These are phyloP conservation scores for Penicillium digitatum DNA, from an alignment of 2,329 filamentous ascomycete genomes.

Conservation along the genomic window DNA sequence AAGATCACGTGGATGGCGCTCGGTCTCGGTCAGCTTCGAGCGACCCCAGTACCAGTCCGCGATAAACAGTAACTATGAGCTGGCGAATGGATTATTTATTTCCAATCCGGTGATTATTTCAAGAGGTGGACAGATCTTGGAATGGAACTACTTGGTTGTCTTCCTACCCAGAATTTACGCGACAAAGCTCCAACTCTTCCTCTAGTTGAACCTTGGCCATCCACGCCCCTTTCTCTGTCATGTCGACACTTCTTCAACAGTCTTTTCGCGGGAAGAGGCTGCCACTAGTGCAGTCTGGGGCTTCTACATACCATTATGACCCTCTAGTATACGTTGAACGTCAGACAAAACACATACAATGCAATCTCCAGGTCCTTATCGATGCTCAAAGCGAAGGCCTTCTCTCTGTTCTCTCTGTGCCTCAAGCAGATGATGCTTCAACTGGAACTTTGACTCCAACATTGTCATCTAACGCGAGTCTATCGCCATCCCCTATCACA, in stretches of 20 bases:
- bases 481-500: constrained; percentile 34
- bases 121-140: neutral
- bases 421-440: constrained; percentile 44
- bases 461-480: constrained; percentile 24
- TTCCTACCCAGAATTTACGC: neutral
- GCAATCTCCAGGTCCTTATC: constrained; percentile 56
- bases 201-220: neutral
- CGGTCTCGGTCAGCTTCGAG: constrained; percentile 7
- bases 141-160: neutral
- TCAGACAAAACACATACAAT: constrained; percentile 53
- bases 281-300: constrained; percentile 29
- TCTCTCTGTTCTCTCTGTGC: constrained; percentile 45
- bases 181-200: neutral
- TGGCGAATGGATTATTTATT: neutral
- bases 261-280: constrained; percentile 24
- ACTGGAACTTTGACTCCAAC: constrained; percentile 43
- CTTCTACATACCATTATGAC: constrained; percentile 34
- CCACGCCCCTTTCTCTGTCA: constrained; percentile 10
- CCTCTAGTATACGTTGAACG: constrained; percentile 51
- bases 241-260: constrained; percentile 30
- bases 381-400: constrained; percentile 60
- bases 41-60: neutral
- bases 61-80: neutral
- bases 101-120: neutral
- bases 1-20: constrained; percentile 19